These are phyloP conservation scores for Theileria annulata DNA, from an alignment of 169 alveolate species.

Conservation along the genomic window DNA sequence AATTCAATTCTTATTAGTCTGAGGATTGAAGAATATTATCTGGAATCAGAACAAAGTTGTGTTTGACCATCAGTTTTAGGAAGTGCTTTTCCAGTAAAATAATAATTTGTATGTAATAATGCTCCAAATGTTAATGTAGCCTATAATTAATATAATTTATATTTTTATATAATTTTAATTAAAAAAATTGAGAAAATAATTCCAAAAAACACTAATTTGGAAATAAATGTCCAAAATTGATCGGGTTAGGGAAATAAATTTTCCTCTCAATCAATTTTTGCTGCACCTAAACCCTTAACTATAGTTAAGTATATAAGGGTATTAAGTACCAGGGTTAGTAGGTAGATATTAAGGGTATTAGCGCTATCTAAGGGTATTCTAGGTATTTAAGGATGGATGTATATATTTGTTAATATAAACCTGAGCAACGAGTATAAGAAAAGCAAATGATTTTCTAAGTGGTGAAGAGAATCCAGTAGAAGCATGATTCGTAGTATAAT, in stretches of 20 bases:
- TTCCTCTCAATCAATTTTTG: no score
- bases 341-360: not conserved
- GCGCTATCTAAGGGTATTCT: no score
- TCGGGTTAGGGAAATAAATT: not conserved
- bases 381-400: not conserved
- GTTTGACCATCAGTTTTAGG: conserved; percentile 82
- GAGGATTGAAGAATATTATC: not conserved
- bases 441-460: conserved; percentile 44
- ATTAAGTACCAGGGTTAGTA: no score
- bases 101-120: conserved; percentile 79
- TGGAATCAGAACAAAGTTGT: conserved; percentile 79
- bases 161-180: not conserved
- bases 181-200: not conserved
- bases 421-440: conserved; percentile 50
- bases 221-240: not conserved
- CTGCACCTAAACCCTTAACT: no score
- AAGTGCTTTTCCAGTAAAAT: conserved; percentile 79
- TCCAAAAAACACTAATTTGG: not conserved
- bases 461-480: conserved; percentile 68
- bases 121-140: conserved; percentile 75
- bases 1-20: no score
- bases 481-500: conserved; percentile 64
- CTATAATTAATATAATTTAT: conserved; percentile 32
- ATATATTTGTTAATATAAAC: conserved; percentile 23
- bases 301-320: no score